Percentiles rank a stretch among this genome's conserved stretches.
phyloP scores from a whole-genome alignment of 495 filamentous ascomycete genomes.

The Durotheca rogersii region DNA sequence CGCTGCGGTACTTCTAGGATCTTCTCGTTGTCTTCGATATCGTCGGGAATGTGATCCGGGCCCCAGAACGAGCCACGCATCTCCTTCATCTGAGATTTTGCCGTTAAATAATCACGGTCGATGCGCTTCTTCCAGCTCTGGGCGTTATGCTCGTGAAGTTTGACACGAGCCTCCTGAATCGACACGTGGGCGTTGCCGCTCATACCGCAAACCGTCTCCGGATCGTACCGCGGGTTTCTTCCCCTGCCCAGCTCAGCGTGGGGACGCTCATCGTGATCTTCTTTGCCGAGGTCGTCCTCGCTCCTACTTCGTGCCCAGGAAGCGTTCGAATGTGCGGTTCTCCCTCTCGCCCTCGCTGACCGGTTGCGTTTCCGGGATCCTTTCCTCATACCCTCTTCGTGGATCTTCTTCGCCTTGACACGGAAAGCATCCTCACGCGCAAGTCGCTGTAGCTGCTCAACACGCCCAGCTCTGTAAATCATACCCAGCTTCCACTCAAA shows the following conservation, averaged over 20 bases:
- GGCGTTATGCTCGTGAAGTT: slow-evolving; percentile 76
- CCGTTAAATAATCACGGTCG: slow-evolving; percentile 67
- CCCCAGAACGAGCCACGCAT: slow-evolving; percentile 81
- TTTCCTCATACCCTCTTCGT: slow-evolving; percentile 61
- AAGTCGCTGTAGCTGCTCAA: slow-evolving; percentile 85
- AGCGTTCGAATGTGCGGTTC: slow-evolving; percentile 34
- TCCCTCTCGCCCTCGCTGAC: slow-evolving; percentile 50
- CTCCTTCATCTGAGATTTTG: slow-evolving; percentile 73
- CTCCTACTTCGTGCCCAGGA: slow-evolving; percentile 48
- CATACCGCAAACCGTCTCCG: slow-evolving; percentile 67
- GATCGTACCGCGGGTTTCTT: slow-evolving; percentile 64
- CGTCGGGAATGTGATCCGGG: slow-evolving; percentile 74
- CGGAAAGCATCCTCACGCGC: slow-evolving; percentile 88
- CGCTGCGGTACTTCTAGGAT: slow-evolving; percentile 86
- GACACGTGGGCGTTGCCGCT: slow-evolving; percentile 68
- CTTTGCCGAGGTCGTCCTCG: slow-evolving; percentile 34
- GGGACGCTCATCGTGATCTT: slow-evolving; percentile 51
- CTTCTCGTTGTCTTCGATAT: slow-evolving; percentile 76
- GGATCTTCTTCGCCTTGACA: slow-evolving; percentile 81
- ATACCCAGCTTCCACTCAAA: slow-evolving; percentile 96
- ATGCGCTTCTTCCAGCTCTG: slow-evolving; percentile 93
- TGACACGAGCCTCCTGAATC: slow-evolving; percentile 69
- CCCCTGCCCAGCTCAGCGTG: slow-evolving; percentile 38
- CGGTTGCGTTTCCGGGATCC: slow-evolving; percentile 50
- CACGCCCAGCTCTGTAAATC: slow-evolving; percentile 84